Base-by-base conservation (phyloP, 2,329 filamentous ascomycete species). In the Microdochium bolleyi region DNA sequence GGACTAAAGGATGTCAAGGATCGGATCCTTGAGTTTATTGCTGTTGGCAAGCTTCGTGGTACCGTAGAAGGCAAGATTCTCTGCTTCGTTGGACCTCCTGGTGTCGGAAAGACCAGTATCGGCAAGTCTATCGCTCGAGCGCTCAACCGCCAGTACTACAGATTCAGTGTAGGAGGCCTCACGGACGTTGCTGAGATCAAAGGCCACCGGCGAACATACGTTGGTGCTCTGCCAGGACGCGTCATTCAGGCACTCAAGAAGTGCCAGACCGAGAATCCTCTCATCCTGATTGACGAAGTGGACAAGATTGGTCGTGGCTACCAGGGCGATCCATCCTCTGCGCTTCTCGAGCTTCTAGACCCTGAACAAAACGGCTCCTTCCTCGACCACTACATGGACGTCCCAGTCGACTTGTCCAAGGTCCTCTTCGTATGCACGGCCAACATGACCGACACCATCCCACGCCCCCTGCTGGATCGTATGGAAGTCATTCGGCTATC, bases 131-230 rank as follows among this genome's bases (percentile, higher is more conserved):
- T 99, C 62, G 94, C 94, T 16, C 83, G 92, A 52, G 95, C 94
- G 25, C 75, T 99, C 54, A 96, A 96, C 72, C 81, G 95, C 54
- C 87, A 99, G 66, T 99, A 99, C 75, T 99, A 99, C 75, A 84
- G 94, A 60, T 99, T 99, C 78, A 96, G 92, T 64, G 94, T 99
- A 9, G 94, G 94, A 66, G 94, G 94, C 61, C 79, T 99, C 59
- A 95, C 92, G 3, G 94, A 99, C 70, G 95, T 99, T 57, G 94
- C 94, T 19, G 94, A 99, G 69, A 97, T 99, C 77, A 99, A 99
- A 75, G 94, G 94, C 50, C 94, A 99, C 68, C 82, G 94, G 62
- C 83, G 94, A 62, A 99, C 94, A 2, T 99, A 99, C 61, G 94
- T 99, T 51, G 94, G 95, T 57, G 94, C 94, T 24, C 75, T 99